Evolutionary conservation across 2,329 filamentous ascomycete genomes (phyloP).

Genomic region (Didymella sp.): DNA sequence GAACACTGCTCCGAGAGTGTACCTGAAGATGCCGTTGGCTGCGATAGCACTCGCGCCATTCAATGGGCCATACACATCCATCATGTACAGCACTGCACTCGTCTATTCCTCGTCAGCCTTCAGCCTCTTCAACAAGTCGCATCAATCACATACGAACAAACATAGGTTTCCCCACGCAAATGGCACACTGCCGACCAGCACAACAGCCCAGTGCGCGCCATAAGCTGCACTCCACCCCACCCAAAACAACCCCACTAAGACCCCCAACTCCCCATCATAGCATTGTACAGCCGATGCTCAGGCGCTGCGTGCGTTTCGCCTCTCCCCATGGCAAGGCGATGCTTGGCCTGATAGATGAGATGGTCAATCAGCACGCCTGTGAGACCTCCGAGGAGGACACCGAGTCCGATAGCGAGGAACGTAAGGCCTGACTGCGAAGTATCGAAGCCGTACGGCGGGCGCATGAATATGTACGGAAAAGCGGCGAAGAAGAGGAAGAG

Average conservation of each 20-base stretch:
- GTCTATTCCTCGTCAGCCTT: constrained; percentile 18
- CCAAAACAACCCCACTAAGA: constrained; percentile 65
- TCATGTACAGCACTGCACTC: constrained; percentile 39
- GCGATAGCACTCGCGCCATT: constrained; percentile 48
- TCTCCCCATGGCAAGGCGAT: constrained; percentile 34
- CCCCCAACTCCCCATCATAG: constrained; percentile 64
- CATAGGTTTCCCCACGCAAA: constrained; percentile 68
- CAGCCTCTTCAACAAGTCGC: not conserved
- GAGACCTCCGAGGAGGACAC: constrained; percentile 35
- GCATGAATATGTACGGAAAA: constrained; percentile 45
- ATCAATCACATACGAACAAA: constrained; percentile 60
- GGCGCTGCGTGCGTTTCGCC: constrained; percentile 53
- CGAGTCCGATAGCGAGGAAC: constrained; percentile 46
- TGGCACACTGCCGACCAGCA: constrained; percentile 60
- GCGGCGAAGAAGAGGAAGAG: constrained; percentile 49
- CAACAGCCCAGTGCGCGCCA: constrained; percentile 59
- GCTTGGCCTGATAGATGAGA: constrained; percentile 45
- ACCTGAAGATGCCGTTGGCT: constrained; percentile 49
- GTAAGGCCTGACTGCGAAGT: constrained; percentile 40
- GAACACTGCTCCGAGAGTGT: constrained; percentile 45
- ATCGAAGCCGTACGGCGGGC: constrained; percentile 40
- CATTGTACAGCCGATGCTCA: constrained; percentile 65
- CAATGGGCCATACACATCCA: constrained; percentile 43
- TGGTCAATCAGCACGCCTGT: constrained; percentile 48
- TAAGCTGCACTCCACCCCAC: constrained; percentile 63